Conservation (phyloP, 2,329 filamentous ascomycete species). For the Sclerotinia nivalis region DNA sequence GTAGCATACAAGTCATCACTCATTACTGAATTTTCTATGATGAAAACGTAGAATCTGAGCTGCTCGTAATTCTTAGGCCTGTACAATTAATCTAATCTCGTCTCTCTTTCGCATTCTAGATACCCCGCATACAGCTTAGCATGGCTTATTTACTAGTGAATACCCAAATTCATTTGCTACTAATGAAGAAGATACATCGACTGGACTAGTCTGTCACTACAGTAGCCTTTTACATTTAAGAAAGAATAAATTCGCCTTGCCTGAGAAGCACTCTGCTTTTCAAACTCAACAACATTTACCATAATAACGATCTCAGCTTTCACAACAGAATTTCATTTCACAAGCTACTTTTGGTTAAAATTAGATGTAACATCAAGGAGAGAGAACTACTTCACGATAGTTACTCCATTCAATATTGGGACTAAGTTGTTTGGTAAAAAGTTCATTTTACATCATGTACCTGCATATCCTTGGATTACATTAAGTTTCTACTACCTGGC, state of each 20-base stretch:
- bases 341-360: neutral
- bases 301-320: neutral
- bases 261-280: neutral
- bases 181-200: neutral
- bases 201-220: neutral
- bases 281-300: neutral
- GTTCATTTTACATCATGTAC: neutral
- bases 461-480: neutral
- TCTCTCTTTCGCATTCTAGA: neutral
- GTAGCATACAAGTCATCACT: no score
- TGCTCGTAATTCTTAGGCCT: no score
- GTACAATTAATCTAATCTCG: no score
- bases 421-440: neutral
- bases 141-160: neutral
- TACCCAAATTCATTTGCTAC: neutral
- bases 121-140: neutral
- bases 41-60: no score
- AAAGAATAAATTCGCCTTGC: neutral
- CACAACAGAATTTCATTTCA: neutral
- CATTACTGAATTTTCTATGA: no score
- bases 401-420: neutral
- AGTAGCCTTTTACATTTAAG: no score
- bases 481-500: no score
- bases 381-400: neutral
- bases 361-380: neutral